Conservation (phyloP, 306 rosid genomes). For the Prunus armeniaca region DNA sequence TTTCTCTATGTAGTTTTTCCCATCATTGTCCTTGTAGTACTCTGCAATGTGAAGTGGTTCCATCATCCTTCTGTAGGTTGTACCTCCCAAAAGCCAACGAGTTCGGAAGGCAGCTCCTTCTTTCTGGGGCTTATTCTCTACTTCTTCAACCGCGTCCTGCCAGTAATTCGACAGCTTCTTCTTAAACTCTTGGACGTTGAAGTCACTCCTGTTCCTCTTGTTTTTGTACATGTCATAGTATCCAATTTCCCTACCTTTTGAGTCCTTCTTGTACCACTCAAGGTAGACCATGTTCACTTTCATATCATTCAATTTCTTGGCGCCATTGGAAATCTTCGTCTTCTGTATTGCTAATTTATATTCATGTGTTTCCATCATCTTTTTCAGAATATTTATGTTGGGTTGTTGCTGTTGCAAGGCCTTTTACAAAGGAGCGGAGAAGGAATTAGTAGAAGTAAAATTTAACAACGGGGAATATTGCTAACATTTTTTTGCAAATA, state of each 20-base stretch:
- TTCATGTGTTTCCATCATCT: constrained; percentile 13
- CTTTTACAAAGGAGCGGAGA: background rate
- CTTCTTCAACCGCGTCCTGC: constrained; percentile 47
- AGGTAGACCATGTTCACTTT: constrained; percentile 51
- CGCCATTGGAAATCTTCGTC: constrained; percentile 9
- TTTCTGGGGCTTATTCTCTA: constrained; percentile 40
- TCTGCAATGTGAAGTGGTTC: constrained; percentile 62
- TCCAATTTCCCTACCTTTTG: constrained; percentile 21
- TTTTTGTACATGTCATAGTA: constrained; percentile 63
- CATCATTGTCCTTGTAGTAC: constrained; percentile 22
- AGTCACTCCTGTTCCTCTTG: background rate
- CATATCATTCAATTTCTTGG: constrained; percentile 22
- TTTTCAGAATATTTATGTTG: constrained; percentile 10
- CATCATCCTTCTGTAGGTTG: constrained; percentile 55
- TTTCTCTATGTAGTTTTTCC: constrained; percentile 11
- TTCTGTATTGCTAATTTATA: background rate
- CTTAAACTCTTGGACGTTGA: background rate
- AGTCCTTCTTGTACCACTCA: constrained; percentile 60
- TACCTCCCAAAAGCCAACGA: constrained; percentile 47
- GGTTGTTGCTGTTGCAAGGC: constrained; percentile 16
- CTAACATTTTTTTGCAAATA: no score
- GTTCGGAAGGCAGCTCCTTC: constrained; percentile 28
- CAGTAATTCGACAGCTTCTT: constrained; percentile 45
- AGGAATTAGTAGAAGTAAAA: background rate
- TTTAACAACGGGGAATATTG: no score